These are phyloP conservation scores for Blastobotrys americana DNA, from an alignment of 805 yeast species.

Conservation along the genomic window DNA sequence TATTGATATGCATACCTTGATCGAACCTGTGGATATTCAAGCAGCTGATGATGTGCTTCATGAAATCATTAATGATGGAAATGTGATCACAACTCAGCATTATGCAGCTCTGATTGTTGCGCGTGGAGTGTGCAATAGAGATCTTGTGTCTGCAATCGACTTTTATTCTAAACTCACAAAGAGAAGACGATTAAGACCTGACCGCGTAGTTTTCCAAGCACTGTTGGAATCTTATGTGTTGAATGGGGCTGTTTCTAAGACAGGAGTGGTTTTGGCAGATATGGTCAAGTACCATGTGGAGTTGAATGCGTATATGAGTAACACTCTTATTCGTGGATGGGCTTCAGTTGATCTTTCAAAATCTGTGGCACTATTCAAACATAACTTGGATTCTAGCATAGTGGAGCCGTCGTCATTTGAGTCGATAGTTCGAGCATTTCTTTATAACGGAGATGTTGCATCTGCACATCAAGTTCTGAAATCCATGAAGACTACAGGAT, in stretches of 20 bases:
- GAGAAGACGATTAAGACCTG: conserved; percentile 31
- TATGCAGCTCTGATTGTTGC: conserved; percentile 34
- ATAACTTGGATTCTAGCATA: conserved; percentile 15
- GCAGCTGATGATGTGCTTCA: conserved; percentile 32
- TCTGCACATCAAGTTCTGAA: conserved; percentile 21
- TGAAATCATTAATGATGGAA: conserved; percentile 27
- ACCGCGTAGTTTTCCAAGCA: conserved; percentile 34
- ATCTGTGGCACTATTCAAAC: conserved; percentile 26
- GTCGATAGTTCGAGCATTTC: conserved; percentile 29
- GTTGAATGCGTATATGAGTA: conserved; percentile 30
- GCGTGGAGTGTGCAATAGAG: conserved; percentile 32
- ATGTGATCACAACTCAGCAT: conserved; percentile 29
- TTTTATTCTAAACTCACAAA: conserved; percentile 29
- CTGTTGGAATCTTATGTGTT: conserved; percentile 34
- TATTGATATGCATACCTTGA: conserved; percentile 31
- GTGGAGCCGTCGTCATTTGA: conserved; percentile 33
- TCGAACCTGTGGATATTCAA: conserved; percentile 29
- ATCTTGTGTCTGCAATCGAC: conserved; percentile 30
- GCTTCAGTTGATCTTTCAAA: conserved; percentile 24
- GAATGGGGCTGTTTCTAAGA: conserved; percentile 27
- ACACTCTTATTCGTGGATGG: conserved; percentile 32
- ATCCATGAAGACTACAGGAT: conserved; percentile 21
- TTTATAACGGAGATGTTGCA: conserved; percentile 20
- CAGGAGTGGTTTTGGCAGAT: conserved; percentile 27
- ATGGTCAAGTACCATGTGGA: conserved; percentile 29